Evolutionary conservation across 2,329 filamentous ascomycete genomes (phyloP), one percentile per base, ranked within the genome.

Genomic region (Salinomyces thailandicus): DNA sequence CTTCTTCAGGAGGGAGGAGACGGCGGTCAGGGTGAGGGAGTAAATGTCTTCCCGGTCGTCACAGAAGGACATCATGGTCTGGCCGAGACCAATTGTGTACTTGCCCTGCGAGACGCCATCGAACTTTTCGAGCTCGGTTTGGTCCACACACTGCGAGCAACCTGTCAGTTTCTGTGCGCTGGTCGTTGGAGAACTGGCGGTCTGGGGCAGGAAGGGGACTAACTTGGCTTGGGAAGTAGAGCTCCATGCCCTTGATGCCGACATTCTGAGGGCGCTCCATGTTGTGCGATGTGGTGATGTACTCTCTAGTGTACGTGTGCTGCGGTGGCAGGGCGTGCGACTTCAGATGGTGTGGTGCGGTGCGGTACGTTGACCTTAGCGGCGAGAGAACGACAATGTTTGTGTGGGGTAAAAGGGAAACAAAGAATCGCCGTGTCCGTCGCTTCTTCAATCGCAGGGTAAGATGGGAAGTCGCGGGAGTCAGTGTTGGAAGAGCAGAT

Each of bases 41-140:
- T 70, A 71, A 50, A 71, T 69, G 54, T 71, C 68, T 60, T 71
- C 67, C 42, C 67, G 61, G 54, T 71, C 67, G 55, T 70, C 67
- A 55, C 67, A 70, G 59, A 70, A 71, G 60, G 64, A 67, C 67
- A 71, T 71, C 55, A 66, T 68, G 46, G 67, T 70, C 61, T 70
- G 67, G 50, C 67, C 67, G 42, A 71, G 65, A 42, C 67, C 67
- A 59, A 71, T 70, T 35, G 67, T 70, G 60, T 71, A 71, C 51
- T 71, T 71, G 51, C 67, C 67, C 42, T 57, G 50, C 40, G 59
- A 60, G 42, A 71, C 66, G 57, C 67, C 67, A 66, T 71, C 67
- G 60, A 69, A 70, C 58, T 68, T 68, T 55, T 71, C 67, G 42
- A 71, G 65, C 50, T 70, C 67, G 44, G 62, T 50, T 56, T 71